Conservation (phyloP, 2,329 filamentous ascomycete species). For the Alternaria rosae region DNA sequence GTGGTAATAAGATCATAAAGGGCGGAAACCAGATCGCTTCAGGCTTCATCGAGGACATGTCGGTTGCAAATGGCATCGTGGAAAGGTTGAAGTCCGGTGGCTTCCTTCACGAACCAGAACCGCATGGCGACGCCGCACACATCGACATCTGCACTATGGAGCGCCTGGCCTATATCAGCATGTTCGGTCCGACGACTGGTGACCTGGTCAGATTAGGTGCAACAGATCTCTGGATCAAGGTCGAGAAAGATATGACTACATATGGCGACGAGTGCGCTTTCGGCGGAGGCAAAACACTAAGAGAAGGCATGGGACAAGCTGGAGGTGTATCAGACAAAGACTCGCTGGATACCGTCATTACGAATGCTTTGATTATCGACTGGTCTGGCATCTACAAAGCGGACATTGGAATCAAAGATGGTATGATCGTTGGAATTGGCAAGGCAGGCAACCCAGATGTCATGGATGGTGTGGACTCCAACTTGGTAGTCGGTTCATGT, state of each 20-base stretch:
- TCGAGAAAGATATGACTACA: conserved; percentile 82
- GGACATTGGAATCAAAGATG: conserved; percentile 91
- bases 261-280: conserved; percentile 97
- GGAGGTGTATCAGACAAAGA: conserved; percentile 76
- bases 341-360: conserved; percentile 83
- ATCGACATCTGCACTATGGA: conserved; percentile 75
- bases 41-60: conserved; percentile 71
- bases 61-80: conserved; percentile 71
- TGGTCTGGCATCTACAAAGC: conserved; percentile 95
- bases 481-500: conserved; percentile 83
- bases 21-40: conserved; percentile 84
- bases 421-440: conserved; percentile 85
- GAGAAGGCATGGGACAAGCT: conserved; percentile 96
- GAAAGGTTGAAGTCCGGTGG: conserved; percentile 72
- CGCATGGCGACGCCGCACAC: conserved; percentile 61
- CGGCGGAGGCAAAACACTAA: conserved; percentile 89
- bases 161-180: conserved; percentile 77
- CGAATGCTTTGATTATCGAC: conserved; percentile 89
- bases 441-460: conserved; percentile 98
- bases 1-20: conserved; percentile 77
- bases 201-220: conserved; percentile 82
- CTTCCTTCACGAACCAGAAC: conserved; percentile 79
- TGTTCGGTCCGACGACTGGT: conserved; percentile 93
- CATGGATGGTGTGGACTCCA: conserved; percentile 83
- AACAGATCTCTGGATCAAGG: conserved; percentile 88